Evolutionary conservation across 129 eudicot genomes (phyloP).

Genomic region (Flaveria bidentis): DNA sequence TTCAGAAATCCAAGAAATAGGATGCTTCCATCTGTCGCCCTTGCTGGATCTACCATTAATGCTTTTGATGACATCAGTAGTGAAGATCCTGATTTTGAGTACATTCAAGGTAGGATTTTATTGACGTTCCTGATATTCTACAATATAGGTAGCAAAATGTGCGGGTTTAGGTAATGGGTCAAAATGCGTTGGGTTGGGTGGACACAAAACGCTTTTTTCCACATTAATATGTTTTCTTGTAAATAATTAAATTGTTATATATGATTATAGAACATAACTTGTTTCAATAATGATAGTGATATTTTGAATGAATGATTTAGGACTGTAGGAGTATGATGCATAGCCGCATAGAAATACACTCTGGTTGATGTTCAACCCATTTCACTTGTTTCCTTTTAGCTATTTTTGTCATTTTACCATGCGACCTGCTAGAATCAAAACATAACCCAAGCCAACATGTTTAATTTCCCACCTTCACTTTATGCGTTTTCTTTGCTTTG

Average conservation of each 20-base stretch:
- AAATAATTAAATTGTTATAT: not conserved
- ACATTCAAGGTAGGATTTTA: constrained; percentile 67
- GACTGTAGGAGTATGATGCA: not conserved
- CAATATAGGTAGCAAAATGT: not conserved
- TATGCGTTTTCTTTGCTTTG: not conserved
- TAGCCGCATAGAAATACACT: not conserved
- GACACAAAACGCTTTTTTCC: no score
- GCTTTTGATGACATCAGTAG: constrained; percentile 74
- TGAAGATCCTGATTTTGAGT: constrained; percentile 81
- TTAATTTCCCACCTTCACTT: not conserved
- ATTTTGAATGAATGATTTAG: not conserved
- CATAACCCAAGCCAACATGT: not conserved
- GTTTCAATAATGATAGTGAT: not conserved
- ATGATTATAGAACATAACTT: not conserved
- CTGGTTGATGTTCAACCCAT: not conserved
- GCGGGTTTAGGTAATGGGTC: no score
- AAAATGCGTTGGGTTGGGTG: no score
- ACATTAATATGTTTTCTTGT: no score
- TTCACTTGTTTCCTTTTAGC: not conserved
- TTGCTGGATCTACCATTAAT: constrained; percentile 64
- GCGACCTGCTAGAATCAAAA: not conserved
- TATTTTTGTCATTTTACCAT: not conserved
- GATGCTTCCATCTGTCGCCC: constrained; percentile 60
- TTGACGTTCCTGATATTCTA: constrained; percentile 14
- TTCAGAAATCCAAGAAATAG: constrained; percentile 69